Evolutionary conservation across 208 protist genomes (phyloP).

Genomic region (Crithidia acanthocephali): DNA sequence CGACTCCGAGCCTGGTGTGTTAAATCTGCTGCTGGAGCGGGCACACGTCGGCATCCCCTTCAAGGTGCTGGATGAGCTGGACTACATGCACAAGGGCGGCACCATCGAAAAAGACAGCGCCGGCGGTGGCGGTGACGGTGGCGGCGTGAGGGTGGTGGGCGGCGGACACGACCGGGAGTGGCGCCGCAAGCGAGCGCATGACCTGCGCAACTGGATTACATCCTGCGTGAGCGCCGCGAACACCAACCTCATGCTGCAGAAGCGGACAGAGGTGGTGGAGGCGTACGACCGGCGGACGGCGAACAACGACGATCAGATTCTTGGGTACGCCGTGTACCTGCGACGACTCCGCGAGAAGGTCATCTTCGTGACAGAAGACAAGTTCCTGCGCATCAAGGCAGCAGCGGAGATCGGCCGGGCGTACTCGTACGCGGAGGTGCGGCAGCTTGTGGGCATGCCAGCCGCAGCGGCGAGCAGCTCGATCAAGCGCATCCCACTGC

Average conservation of each 20-base stretch:
- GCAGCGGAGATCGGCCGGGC: conserved; percentile 59
- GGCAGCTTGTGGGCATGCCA: conserved; percentile 41
- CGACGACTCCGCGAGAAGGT: conserved; percentile 40
- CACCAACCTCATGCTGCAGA: conserved; percentile 56
- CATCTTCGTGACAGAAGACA: conserved; percentile 84
- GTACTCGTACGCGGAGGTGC: conserved; percentile 52
- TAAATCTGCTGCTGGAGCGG: conserved; percentile 62
- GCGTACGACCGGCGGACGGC: conserved; percentile 54
- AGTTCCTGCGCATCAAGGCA: conserved; percentile 80
- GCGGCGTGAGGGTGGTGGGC: not conserved
- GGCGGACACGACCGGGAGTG: conserved; percentile 31
- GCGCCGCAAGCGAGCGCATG: conserved; percentile 32
- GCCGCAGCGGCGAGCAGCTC: not conserved
- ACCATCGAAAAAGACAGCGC: conserved; percentile 7
- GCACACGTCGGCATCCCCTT: conserved; percentile 70
- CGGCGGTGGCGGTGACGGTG: not conserved
- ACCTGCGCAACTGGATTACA: conserved; percentile 73
- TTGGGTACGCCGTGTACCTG: conserved; percentile 85
- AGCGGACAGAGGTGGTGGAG: conserved; percentile 59
- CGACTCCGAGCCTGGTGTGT: conserved; percentile 41
- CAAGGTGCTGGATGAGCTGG: conserved; percentile 77
- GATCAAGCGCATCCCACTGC: not conserved
- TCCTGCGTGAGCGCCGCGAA: conserved; percentile 19
- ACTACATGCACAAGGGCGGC: conserved; percentile 58
- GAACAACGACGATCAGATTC: conserved; percentile 80